Conservation (phyloP, 768 basidiomycete species). For the Boletus eberwhitei region DNA sequence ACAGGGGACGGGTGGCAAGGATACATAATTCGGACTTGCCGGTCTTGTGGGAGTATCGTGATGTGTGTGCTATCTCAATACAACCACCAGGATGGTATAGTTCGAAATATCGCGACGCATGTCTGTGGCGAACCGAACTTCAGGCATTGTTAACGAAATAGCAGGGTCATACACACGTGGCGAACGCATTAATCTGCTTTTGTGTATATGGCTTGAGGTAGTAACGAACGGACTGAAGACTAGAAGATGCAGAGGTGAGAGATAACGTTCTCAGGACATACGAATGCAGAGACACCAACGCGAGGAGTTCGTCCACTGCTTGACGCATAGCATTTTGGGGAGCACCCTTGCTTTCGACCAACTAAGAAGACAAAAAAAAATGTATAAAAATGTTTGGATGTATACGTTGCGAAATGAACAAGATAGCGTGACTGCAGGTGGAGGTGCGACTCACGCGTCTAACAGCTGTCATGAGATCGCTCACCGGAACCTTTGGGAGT, state of each 20-base stretch:
- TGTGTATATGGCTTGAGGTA: conserved; percentile 73
- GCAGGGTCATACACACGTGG: conserved; percentile 65
- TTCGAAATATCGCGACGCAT: conserved; percentile 86
- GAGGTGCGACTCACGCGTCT: conserved; percentile 60
- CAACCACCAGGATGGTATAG: conserved; percentile 79
- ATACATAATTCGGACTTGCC: conserved; percentile 90
- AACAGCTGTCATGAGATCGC: conserved; percentile 67
- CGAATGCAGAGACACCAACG: conserved; percentile 46
- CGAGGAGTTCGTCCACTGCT: conserved; percentile 75
- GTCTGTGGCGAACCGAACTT: conserved; percentile 45
- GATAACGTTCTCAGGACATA: conserved; percentile 8
- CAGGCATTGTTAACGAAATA: conserved; percentile 26
- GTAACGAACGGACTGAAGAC: conserved; percentile 71
- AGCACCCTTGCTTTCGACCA: conserved; percentile 54
- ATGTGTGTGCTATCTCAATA: conserved; percentile 88
- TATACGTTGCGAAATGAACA: conserved; percentile 23
- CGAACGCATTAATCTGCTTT: conserved; percentile 87
- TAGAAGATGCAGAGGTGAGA: conserved; percentile 31
- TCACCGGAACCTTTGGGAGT: conserved; percentile 70
- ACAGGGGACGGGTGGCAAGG: conserved; percentile 70
- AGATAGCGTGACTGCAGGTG: conserved; percentile 25
- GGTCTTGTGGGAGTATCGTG: conserved; percentile 80
- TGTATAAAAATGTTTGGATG: conserved; percentile 22
- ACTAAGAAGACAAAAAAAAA: conserved; percentile 36
- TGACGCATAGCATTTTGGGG: conserved; percentile 59